A percentile compares a stretch with the other conserved stretches of the same genome.
phyloP scores from a whole-genome alignment of 192 early-diverging fungal species.

The Chytriomyces confervae region DNA sequence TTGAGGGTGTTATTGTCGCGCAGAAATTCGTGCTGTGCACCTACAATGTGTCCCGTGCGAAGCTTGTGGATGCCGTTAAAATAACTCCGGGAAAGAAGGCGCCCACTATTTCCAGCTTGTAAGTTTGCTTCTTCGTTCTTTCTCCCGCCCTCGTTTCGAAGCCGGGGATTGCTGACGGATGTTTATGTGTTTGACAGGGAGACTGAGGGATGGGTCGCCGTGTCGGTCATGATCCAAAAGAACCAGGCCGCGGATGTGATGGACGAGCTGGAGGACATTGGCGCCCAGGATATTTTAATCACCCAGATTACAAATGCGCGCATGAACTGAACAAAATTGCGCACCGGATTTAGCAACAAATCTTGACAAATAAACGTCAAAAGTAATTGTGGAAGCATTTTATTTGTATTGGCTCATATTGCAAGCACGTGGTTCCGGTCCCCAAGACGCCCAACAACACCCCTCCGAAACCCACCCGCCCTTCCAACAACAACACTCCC shows the following conservation, averaged over 20 bases:
- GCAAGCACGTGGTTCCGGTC: constrained; percentile 4
- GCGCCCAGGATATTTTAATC: constrained; percentile 91
- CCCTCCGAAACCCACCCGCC: background rate
- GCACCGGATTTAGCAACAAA: background rate
- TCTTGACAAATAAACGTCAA: background rate
- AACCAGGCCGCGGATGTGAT: constrained; percentile 80
- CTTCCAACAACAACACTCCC: constrained; percentile 27
- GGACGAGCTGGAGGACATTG: constrained; percentile 85
- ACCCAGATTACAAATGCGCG: constrained; percentile 48
- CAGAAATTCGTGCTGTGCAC: constrained; percentile 85
- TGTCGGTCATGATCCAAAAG: constrained; percentile 89
- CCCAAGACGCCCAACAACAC: background rate
- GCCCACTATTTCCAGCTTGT: constrained; percentile 81
- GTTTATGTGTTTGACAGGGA: constrained; percentile 48
- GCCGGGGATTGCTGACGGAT: background rate
- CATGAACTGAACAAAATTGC: constrained; percentile 13
- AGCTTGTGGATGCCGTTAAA: constrained; percentile 65
- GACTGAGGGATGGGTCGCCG: constrained; percentile 85
- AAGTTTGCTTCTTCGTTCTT: background rate
- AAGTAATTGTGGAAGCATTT: too few species aligned
- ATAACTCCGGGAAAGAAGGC: constrained; percentile 95
- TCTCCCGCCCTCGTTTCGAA: background rate
- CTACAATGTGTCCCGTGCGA: constrained; percentile 82
- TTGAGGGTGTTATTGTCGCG: constrained; percentile 90
- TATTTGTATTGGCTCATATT: background rate